Conservation (phyloP, 495 filamentous ascomycete species). For the Haplographium delicatum region DNA sequence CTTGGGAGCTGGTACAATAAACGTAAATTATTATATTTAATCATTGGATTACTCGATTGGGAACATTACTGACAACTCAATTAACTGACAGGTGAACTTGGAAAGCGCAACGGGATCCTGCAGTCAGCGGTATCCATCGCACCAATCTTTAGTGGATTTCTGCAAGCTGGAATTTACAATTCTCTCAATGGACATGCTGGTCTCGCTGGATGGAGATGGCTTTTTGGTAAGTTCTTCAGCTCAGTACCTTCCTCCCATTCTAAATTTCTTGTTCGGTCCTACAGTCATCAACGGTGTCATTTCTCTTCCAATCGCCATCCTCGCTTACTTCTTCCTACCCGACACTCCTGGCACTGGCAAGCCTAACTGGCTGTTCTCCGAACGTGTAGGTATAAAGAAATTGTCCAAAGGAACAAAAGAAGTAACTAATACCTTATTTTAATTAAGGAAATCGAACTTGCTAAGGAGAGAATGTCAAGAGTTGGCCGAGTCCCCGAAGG, state of each 20-base stretch:
- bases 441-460: constrained; percentile 16
- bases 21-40: constrained; percentile 1
- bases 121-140: constrained; percentile 27
- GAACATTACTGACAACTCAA: background rate
- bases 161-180: constrained; percentile 47
- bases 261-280: constrained; percentile 3
- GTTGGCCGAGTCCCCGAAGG: constrained; percentile 15
- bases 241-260: constrained; percentile 26
- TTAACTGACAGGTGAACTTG: constrained; percentile 25
- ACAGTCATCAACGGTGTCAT: constrained; percentile 32
- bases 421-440: background rate
- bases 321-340: constrained; percentile 27
- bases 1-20: constrained; percentile 46
- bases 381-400: constrained; percentile 7
- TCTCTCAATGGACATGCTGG: constrained; percentile 42
- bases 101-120: constrained; percentile 32
- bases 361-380: constrained; percentile 20
- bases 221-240: constrained; percentile 33
- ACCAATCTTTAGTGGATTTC: constrained; percentile 46
- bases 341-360: constrained; percentile 28
- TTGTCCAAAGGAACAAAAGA: background rate
- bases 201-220: constrained; percentile 44
- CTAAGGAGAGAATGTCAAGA: constrained; percentile 14
- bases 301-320: constrained; percentile 26
- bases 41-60: background rate